Base-by-base conservation (phyloP, 1,139 yeast species). In the Kurtzmaniella quercitrusa region DNA sequence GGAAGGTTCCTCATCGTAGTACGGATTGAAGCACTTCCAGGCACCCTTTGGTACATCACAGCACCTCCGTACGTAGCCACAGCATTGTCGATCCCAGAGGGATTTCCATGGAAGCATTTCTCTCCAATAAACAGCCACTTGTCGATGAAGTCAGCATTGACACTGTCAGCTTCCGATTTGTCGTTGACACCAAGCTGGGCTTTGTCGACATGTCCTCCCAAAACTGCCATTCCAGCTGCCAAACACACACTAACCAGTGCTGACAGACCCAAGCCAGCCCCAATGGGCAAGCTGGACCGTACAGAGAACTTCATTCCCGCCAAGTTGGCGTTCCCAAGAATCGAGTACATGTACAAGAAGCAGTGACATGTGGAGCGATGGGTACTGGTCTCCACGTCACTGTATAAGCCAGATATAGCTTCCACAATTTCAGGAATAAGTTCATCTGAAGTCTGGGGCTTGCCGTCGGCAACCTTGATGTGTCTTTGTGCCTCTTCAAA, bases 1-100 rank as follows among this genome's bases (percentile, higher is more conserved):
- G 97, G 96, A 59, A 91, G 82, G 49, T 80, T 79, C 51, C 85
- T 70, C 77, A 84, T 80, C 15, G 79, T 73, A 1, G 85, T 79
- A 47, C 88, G 68, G 15, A 79, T 78, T 39, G 83, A 75, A 19
- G 88, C 87, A 39, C 57, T 55, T 25, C 70, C 60, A 37, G 66
- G 70, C 68, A 67, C 69, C 55, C 95, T 76, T 63, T 85, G 93
- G 66, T 82, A 93, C 79, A 85, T 73, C 1, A 93, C 96, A 0
- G 98, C 98, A 39, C 97, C 97, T 23, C 99, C 99, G 53, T 83
- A 82, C 0, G 96, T 85, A 3, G 98, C 95, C 42, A 93, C 97
- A 0, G 97, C 91, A 58, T 93, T 93, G 60, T 93, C 99, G 44
- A 94, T 90, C 14, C 99, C 99, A 17, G 95, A 85, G 10, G 99